Evolutionary conservation across 306 rosid species (phyloP).

Genomic region (Quercus mongolica): DNA sequence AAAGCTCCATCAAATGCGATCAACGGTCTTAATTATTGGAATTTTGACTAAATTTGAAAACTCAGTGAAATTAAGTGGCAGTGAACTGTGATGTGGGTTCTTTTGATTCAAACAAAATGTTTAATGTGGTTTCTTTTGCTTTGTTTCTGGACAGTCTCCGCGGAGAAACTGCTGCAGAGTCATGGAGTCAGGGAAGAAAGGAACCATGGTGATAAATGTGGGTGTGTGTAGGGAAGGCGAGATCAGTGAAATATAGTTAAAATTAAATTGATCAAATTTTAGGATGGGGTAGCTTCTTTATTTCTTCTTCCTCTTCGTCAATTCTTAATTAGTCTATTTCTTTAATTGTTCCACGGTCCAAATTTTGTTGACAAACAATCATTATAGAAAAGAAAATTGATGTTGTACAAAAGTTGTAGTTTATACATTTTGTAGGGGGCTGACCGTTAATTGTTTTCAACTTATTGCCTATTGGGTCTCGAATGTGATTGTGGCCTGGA

Average conservation of each 20-base stretch:
- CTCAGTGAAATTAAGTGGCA: not conserved
- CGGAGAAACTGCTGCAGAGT: slow-evolving; percentile 92
- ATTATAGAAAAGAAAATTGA: not conserved
- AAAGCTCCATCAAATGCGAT: not conserved
- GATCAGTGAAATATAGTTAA: slow-evolving; percentile 46
- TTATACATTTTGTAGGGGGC: slow-evolving; percentile 14
- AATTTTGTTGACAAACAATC: slow-evolving; percentile 12
- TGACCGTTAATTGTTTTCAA: not conserved
- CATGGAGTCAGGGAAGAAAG: slow-evolving; percentile 49
- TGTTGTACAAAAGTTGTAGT: slow-evolving; percentile 30
- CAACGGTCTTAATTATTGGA: not conserved
- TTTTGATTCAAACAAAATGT: not conserved
- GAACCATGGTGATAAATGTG: slow-evolving; percentile 64
- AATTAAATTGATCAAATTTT: not conserved
- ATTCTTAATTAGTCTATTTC: slow-evolving; percentile 25
- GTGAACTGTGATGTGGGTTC: too few species aligned
- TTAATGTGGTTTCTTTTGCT: slow-evolving; percentile 13
- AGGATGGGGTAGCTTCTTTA: slow-evolving; percentile 17
- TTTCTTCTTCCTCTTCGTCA: not conserved
- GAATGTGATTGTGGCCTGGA: not conserved
- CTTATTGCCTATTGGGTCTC: not conserved
- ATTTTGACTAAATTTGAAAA: not conserved
- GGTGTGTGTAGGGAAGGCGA: slow-evolving; percentile 76
- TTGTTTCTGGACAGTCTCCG: slow-evolving; percentile 58
- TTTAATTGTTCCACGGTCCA: slow-evolving; percentile 32